Percentiles rank a stretch among this genome's conserved stretches.
Evolutionary conservation across 352 stramenopile genomes (phyloP).

Genomic region (Blastocystis sp.): DNA sequence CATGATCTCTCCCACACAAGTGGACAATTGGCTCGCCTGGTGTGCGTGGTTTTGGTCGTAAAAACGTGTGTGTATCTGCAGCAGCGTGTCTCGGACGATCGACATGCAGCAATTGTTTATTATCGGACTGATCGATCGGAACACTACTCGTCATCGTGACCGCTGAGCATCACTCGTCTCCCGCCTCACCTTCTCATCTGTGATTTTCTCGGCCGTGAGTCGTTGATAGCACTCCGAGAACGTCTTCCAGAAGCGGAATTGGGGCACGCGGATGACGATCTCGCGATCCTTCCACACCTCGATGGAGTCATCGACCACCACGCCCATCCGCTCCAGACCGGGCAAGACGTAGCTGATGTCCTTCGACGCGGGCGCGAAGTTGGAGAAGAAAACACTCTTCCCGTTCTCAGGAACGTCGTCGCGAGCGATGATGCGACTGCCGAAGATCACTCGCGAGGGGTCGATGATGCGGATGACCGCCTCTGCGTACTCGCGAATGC

Average conservation of each 20-base stretch:
- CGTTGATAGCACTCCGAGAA: not conserved
- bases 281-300: constrained; percentile 37
- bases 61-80: not conserved
- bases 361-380: constrained; percentile 7
- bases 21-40: not conserved
- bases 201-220: not conserved
- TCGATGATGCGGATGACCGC: not conserved
- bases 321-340: constrained; percentile 10
- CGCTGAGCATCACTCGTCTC: not conserved
- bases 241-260: constrained; percentile 18
- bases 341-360: constrained; percentile 30
- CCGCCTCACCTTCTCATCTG: not conserved
- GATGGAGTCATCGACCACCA: constrained; percentile 2
- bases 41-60: not conserved
- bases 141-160: not conserved
- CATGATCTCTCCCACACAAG: not conserved
- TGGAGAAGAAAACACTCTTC: not conserved
- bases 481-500: constrained; percentile 34
- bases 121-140: not conserved
- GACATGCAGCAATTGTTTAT: not conserved
- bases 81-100: not conserved
- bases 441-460: not conserved
- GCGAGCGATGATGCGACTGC: constrained; percentile 39
- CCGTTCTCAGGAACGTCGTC: constrained; percentile 32
- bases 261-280: not conserved